Evolutionary conservation across 768 basidiomycete species (phyloP), one percentile per base, ranked within the genome.

Genomic region (Mycena pura): DNA sequence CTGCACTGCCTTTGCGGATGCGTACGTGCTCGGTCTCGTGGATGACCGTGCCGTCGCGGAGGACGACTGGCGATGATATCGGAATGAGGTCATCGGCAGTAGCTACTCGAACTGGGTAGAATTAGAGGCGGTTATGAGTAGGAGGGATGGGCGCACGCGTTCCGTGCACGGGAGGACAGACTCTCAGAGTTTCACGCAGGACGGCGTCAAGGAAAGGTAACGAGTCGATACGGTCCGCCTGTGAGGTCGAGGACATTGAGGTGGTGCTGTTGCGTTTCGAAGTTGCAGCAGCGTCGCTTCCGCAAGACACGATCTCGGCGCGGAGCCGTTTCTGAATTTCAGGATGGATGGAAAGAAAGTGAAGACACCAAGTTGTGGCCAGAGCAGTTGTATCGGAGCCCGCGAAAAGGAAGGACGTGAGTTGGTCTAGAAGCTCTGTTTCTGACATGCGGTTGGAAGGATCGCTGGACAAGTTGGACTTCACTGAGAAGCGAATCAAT

Each of bases 331-430:
- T 78, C 68, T 91, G 89, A 13, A 86, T 65, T 6, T 81, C 80
- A 4, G 83, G 82, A 62, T 86, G 68, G n/a, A 75, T 73, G 9
- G 86, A 77, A 29, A 91, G 82, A 55, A 79, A 73, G 69, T 86
- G 81, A 1, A 89, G 72, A 53, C 82, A 83, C 84, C 86, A 90
- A 6, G 85, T 75, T 24, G 88, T 73, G 19, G 84, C 80, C 8
- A 86, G 75, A 6, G 84, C 77, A 28, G 84, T 83, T 3, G 86
- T 81, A 66, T 89, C 87, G 24, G 87, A 84, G 13, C 89, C 88
- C 3, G 82, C 86, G 39, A 87, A 83, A 56, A 89, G 77, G 71
- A 89, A 84, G 28, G 86, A 86, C n/a, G 83, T 82, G 64, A 87
- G 83, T 70, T 88, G 86, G 61, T 85, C 84, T 8, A 87, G 74